Conservation (phyloP, 192 early-diverging fungal genomes). For the Coemansia umbellata region DNA sequence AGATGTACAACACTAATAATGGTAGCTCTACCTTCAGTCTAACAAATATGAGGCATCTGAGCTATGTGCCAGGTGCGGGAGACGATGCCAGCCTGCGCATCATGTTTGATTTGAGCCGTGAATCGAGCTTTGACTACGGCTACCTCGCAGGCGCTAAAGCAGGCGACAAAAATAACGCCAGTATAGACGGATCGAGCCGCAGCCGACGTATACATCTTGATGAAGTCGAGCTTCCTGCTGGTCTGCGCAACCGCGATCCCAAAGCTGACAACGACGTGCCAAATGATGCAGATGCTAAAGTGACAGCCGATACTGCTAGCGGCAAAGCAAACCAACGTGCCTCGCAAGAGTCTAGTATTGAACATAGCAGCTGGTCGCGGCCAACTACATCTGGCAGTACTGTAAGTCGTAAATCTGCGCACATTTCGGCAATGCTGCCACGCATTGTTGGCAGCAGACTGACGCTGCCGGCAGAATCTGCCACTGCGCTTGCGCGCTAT, state of each 20-base stretch:
- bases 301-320: not conserved
- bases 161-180: not conserved
- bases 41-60: slow-evolving; percentile 2
- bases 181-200: not conserved
- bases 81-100: slow-evolving; percentile 23
- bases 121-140: slow-evolving; percentile 27
- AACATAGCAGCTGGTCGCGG: slow-evolving; percentile 26
- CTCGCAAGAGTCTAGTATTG: not conserved
- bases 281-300: not conserved
- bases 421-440: slow-evolving; percentile 43
- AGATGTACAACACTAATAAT: not conserved
- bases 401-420: slow-evolving; percentile 20
- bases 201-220: slow-evolving; percentile 38
- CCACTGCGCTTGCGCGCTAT: slow-evolving; percentile 30
- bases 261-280: not conserved
- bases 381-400: slow-evolving; percentile 31
- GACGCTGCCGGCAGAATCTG: slow-evolving; percentile 32
- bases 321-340: not conserved
- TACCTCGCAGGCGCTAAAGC: not conserved
- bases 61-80: not conserved
- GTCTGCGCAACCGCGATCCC: slow-evolving; percentile 30
- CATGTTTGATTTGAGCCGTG: slow-evolving; percentile 30
- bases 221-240: slow-evolving; percentile 31
- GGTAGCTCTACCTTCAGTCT: slow-evolving; percentile 4
- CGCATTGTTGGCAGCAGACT: slow-evolving; percentile 43